A percentile compares a stretch with the other conserved stretches of the same genome.
phyloP scores from a whole-genome alignment of 176 grass and related monocot species.

The Aegilops bicornis region DNA sequence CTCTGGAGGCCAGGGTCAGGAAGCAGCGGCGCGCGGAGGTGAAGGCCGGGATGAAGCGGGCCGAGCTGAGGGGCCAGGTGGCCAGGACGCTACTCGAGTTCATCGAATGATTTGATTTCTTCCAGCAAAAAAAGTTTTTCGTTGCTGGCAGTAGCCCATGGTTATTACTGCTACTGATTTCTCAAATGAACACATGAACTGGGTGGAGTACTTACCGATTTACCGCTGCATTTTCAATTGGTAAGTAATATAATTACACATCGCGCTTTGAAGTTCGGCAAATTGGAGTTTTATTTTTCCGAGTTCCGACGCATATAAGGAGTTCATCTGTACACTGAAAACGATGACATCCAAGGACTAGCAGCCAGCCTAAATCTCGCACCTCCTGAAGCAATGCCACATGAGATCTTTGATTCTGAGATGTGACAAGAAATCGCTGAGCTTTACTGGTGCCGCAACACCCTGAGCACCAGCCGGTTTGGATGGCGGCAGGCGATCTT shows the following conservation, averaged over 20 bases:
- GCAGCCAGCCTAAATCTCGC: neutral
- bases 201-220: neutral
- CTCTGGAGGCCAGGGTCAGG: conserved; percentile 30
- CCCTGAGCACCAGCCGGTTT: neutral
- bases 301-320: neutral
- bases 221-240: neutral
- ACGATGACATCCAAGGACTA: neutral
- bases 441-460: neutral
- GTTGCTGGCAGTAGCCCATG: too few species aligned
- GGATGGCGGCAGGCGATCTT: neutral
- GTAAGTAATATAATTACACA: neutral
- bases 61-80: neutral
- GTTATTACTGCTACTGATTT: too few species aligned
- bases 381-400: neutral
- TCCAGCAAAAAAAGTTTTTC: neutral
- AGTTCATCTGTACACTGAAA: conserved; percentile 31
- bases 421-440: neutral
- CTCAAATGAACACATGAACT: neutral
- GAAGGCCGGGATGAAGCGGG: neutral
- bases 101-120: neutral
- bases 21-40: neutral
- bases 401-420: neutral
- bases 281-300: conserved; percentile 35
- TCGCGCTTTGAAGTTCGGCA: neutral
- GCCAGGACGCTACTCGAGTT: neutral